Base-by-base conservation (phyloP, 306 rosid genomes). In the Abrus pulchellus region DNA sequence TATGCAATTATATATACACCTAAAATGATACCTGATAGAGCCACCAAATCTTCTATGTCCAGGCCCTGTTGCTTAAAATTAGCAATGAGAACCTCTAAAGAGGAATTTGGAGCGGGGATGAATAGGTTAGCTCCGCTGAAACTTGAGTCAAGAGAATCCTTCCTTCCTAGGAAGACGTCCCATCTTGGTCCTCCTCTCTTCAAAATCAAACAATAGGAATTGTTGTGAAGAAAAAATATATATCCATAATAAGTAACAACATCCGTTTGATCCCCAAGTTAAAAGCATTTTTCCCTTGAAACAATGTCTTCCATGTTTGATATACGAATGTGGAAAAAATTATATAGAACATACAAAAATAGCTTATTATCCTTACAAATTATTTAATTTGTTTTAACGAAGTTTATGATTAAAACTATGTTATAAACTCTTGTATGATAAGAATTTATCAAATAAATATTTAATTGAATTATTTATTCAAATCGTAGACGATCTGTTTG, bases 101-200 rank as follows among this genome's bases (percentile, higher is more conserved):
- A 90, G 12, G 92, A 90, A 91, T 94, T 94, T 36, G 98, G 97
- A 78, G 97, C 55, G 27, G 98, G 97, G 43, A 94, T 79, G 74
- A 87, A 82, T 71, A 86, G 66, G 76, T 89, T 92, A 48, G 98
- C 97, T 14, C 92, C 97, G 29, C 63, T 86, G 70, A 89, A 83
- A 90, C 97, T 94, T 80, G 99, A 94, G 80, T 84, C 74, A 4
- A 91, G 48, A 8, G 99, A 93, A 74, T 93, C 99, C 83, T 85
- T 93, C 82, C 99, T 89, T 47, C 99, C 99, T 27, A 86, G 79
- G 64, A 67, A 56, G 7, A 91, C 95, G 1, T 86, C 68, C 99
- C 99, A 94, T 71, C 83, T 83, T 10, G 93, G 97, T 41, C 99
- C 99, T 20, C 97, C 97, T 78, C 95, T 89, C 99, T 94, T 71